These are phyloP conservation scores for Hymenoscyphus occultus DNA, from an alignment of 2,329 filamentous ascomycete species.

Conservation along the genomic window DNA sequence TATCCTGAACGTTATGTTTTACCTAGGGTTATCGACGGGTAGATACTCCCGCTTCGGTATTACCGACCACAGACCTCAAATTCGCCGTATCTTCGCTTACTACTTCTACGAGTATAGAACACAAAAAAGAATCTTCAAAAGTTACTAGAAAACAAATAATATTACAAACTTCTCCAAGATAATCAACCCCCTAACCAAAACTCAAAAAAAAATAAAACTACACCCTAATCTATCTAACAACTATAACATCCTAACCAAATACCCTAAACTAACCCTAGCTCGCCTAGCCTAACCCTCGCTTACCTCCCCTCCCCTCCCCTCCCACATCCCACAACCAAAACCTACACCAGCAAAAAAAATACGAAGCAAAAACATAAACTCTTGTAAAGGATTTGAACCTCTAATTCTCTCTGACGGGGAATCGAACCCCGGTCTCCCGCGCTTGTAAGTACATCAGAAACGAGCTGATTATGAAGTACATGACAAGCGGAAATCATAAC, in stretches of 20 bases:
- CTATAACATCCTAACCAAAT: no score
- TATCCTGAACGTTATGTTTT: not conserved
- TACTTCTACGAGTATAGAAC: no score
- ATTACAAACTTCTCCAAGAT: no score
- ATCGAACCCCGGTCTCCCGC: conserved; percentile 32
- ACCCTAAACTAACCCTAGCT: no score
- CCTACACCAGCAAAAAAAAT: not conserved
- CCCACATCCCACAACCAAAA: not conserved
- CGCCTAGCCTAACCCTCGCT: no score
- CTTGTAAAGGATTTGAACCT: not conserved
- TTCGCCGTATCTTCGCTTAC: not conserved
- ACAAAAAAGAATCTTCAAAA: not conserved
- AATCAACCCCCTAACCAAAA: no score
- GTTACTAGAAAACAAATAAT: not conserved
- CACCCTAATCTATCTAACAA: no score
- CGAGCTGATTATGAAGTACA: not conserved
- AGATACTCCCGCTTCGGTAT: not conserved
- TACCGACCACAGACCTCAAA: not conserved
- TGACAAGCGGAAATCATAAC: conserved; percentile 10
- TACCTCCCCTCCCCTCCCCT: no score
- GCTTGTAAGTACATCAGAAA: not conserved
- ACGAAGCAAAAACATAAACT: not conserved
- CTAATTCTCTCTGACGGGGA: conserved; percentile 28
- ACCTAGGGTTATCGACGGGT: not conserved
- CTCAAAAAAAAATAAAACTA: no score